These are phyloP conservation scores for Mucor sp. DNA, from an alignment of 371 early-diverging fungal genomes.

Conservation along the genomic window DNA sequence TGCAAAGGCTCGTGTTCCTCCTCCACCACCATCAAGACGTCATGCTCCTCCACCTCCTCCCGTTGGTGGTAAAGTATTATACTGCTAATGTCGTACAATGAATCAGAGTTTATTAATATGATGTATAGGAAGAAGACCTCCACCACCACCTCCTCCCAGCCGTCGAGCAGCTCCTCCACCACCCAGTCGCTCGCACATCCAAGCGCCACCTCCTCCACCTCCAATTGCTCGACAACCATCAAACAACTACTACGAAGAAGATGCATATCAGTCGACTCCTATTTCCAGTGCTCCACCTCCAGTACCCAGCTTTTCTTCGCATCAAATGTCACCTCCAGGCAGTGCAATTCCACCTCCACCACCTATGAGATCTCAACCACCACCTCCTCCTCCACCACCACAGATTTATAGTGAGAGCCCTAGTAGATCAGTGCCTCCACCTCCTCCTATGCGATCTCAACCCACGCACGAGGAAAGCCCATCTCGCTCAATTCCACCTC, in stretches of 20 bases:
- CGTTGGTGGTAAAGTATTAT: conserved; percentile 32
- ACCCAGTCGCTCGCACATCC: background rate
- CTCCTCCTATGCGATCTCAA: conserved; percentile 7
- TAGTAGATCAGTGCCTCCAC: conserved; percentile 2
- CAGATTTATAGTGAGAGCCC: background rate
- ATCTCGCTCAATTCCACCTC: background rate
- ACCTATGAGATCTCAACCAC: background rate
- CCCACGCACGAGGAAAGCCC: background rate
- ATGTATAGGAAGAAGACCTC: conserved; percentile 40
- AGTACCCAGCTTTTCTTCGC: background rate
- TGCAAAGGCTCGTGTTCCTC: conserved; percentile 15
- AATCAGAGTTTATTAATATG: background rate
- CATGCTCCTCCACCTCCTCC: conserved; percentile 37
- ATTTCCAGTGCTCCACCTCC: conserved; percentile 1
- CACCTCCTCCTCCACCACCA: background rate
- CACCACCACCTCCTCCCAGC: conserved; percentile 41
- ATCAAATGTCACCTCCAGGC: conserved; percentile 1
- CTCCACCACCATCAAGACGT: conserved; percentile 41
- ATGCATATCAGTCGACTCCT: background rate
- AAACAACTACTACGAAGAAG: background rate
- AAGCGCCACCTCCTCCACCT: conserved; percentile 1
- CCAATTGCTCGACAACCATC: background rate
- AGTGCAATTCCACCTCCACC: background rate
- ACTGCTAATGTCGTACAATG: background rate
- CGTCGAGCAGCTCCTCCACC: conserved; percentile 12